Conservation (phyloP, 805 yeast species). For the Lipomyces japonicus region DNA sequence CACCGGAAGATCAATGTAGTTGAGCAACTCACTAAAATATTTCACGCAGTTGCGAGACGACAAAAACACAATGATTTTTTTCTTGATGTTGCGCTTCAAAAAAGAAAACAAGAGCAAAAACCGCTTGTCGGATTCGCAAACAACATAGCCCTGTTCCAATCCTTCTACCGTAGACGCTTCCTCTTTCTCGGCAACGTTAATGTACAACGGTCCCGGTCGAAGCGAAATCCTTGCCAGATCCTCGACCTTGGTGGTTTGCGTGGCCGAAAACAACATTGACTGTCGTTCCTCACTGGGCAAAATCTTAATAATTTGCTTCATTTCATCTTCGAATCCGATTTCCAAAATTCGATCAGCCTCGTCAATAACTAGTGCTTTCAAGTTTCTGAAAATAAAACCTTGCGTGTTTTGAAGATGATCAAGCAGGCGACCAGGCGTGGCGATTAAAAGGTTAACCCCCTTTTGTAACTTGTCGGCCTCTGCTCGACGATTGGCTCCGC, state of each 20-base stretch:
- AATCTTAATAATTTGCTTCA: slow-evolving; percentile 92
- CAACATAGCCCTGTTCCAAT: slow-evolving; percentile 96
- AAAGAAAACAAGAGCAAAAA: slow-evolving; percentile 87
- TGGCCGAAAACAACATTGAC: slow-evolving; percentile 97
- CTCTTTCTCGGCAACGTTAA: slow-evolving; percentile 82
- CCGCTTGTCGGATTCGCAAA: slow-evolving; percentile 93
- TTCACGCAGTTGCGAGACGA: slow-evolving; percentile 97
- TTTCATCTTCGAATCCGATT: slow-evolving; percentile 98
- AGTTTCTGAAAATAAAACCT: slow-evolving; percentile 62
- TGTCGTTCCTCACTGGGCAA: slow-evolving; percentile 84
- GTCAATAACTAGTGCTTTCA: slow-evolving; percentile 90
- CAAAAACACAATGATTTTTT: slow-evolving; percentile 83
- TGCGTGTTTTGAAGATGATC: slow-evolving; percentile 95
- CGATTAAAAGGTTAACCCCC: slow-evolving; percentile 91
- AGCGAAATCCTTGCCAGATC: slow-evolving; percentile 95
- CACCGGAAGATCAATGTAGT: slow-evolving; percentile 95
- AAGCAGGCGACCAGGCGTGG: slow-evolving; percentile 95
- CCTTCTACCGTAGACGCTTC: slow-evolving; percentile 93
- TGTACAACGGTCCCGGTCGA: slow-evolving; percentile 88
- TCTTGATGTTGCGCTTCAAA: slow-evolving; percentile 82
- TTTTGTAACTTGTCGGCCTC: slow-evolving; percentile 92
- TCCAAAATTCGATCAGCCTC: slow-evolving; percentile 98
- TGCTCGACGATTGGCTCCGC: slow-evolving; percentile 96
- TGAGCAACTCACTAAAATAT: slow-evolving; percentile 89
- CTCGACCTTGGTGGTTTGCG: slow-evolving; percentile 98